These are phyloP conservation scores for Hypoxylon sp. DNA, from an alignment of 2,329 filamentous ascomycete genomes.

Conservation along the genomic window DNA sequence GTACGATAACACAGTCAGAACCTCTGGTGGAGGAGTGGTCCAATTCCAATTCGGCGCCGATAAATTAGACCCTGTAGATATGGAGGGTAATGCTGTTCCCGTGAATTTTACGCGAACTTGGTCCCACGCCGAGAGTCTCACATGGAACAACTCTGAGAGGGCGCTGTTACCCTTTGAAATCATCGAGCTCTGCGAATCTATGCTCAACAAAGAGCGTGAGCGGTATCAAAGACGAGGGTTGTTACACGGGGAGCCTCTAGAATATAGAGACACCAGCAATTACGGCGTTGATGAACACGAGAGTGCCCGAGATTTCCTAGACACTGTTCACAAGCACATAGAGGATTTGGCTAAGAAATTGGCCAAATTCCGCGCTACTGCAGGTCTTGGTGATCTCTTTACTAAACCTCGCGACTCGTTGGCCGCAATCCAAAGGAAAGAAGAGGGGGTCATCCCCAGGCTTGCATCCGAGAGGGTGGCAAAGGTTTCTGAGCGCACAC, in stretches of 20 bases:
- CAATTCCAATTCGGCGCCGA: constrained; percentile 99
- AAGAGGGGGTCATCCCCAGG: constrained; percentile 39
- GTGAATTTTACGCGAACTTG: constrained; percentile 93
- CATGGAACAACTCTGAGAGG: constrained; percentile 79
- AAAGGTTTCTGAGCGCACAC: constrained; percentile 80
- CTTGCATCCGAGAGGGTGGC: constrained; percentile 71
- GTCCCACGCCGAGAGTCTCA: constrained; percentile 78
- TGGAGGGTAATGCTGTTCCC: constrained; percentile 93
- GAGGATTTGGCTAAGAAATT: constrained; percentile 68
- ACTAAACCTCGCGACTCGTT: constrained; percentile 34
- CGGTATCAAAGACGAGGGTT: constrained; percentile 70
- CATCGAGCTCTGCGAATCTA: constrained; percentile 69
- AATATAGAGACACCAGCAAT: constrained; percentile 75
- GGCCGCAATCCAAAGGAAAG: constrained; percentile 45
- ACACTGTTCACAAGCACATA: constrained; percentile 79
- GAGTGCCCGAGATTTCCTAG: constrained; percentile 81
- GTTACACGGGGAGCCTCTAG: constrained; percentile 67
- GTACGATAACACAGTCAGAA: constrained; percentile 95
- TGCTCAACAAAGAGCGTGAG: constrained; percentile 72
- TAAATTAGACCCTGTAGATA: constrained; percentile 93
- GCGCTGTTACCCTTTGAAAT: constrained; percentile 81
- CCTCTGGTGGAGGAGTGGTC: constrained; percentile 86
- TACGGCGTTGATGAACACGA: constrained; percentile 80
- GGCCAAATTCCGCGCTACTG: constrained; percentile 59
- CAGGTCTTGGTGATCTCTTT: constrained; percentile 57